A percentile compares a stretch with the other conserved stretches of the same genome.
Evolutionary conservation across 768 basidiomycete genomes (phyloP).

Genomic region (Termitomyces sp.): DNA sequence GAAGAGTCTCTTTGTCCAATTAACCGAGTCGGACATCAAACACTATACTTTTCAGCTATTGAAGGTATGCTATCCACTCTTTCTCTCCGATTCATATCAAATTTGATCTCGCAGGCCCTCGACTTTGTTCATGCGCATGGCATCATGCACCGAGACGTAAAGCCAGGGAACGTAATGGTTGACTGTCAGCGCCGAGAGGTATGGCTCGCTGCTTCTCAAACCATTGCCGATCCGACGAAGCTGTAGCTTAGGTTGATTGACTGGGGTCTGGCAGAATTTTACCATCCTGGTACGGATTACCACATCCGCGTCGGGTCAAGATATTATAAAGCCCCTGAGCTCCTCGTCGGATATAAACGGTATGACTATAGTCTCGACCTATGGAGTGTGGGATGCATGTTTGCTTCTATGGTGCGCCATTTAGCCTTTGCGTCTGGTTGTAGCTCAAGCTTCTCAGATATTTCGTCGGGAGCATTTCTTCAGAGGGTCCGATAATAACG

Average conservation of each 20-base stretch:
- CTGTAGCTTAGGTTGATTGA: constrained; percentile 55
- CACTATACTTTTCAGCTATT: constrained; percentile 65
- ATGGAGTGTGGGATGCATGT: constrained; percentile 74
- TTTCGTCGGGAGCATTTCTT: constrained; percentile 75
- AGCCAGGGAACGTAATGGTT: constrained; percentile 64
- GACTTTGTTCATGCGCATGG: constrained; percentile 70
- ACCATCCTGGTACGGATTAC: constrained; percentile 64
- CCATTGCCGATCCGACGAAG: constrained; percentile 1
- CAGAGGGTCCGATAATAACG: constrained; percentile 68
- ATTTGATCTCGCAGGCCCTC: constrained; percentile 34
- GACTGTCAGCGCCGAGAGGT: constrained; percentile 60
- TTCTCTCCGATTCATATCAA: background rate
- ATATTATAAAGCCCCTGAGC: constrained; percentile 72
- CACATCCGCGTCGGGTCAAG: constrained; percentile 69
- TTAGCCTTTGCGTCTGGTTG: background rate
- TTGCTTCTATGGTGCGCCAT: constrained; percentile 61
- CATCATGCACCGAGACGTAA: constrained; percentile 59
- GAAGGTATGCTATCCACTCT: constrained; percentile 26
- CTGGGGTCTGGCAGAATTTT: constrained; percentile 77
- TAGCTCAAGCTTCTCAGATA: constrained; percentile 34
- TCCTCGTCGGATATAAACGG: constrained; percentile 65
- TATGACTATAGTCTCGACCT: constrained; percentile 72
- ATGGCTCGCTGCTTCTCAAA: constrained; percentile 11
- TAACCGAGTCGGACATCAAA: constrained; percentile 63
- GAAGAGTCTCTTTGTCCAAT: constrained; percentile 49